Evolutionary conservation across 2,329 filamentous ascomycete species (phyloP), one percentile per base, ranked within the genome.

Genomic region (Aspergillus caelatus): DNA sequence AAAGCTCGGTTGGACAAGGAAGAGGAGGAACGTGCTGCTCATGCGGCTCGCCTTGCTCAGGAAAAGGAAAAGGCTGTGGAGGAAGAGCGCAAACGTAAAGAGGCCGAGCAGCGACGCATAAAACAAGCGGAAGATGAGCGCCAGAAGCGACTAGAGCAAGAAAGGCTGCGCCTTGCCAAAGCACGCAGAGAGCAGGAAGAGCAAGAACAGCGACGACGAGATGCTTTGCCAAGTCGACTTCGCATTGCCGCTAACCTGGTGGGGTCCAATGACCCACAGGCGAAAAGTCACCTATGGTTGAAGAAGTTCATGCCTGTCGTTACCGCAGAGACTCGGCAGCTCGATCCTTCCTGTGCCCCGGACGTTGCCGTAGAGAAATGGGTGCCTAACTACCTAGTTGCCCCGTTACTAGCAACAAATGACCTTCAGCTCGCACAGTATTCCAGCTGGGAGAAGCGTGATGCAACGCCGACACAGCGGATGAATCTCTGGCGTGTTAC

Each of bases 361-460:
- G 75, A 79, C 36, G 60, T 77, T 41, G 77, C 76, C 19, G 74
- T 79, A 30, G 82, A 84, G 62, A 74, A 75, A 68, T 84, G 82
- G 81, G 76, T 83, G 65, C 78, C 80, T 26, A 84, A 83, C 61
- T 82, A 81, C 66, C 74, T 83, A 66, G 79, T 81, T 67, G 82
- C 82, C 34, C 80, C 80, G 48, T 68, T 84, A 50, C 73, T 84
- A 58, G 81, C 78, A 41, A 82, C 81, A 10, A 83, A 82, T 64
- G 82, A 84, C 66, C 74, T 84, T 41, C 80, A 82, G 60, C 75
- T 84, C 53, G 79, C 79, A 36, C 80, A 82, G 65, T 84, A 81
- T 70, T 74, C 79, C 41, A 78, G 76, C 63, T 82, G 80, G 77
- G 79, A 82, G 68, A 82, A 79, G 63, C 77, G 80, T 53, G 72